Percentiles rank a stretch among this genome's conserved stretches.
These are phyloP conservation scores for Solanum acaule DNA, from an alignment of 257 asterid species.

Conservation along the genomic window DNA sequence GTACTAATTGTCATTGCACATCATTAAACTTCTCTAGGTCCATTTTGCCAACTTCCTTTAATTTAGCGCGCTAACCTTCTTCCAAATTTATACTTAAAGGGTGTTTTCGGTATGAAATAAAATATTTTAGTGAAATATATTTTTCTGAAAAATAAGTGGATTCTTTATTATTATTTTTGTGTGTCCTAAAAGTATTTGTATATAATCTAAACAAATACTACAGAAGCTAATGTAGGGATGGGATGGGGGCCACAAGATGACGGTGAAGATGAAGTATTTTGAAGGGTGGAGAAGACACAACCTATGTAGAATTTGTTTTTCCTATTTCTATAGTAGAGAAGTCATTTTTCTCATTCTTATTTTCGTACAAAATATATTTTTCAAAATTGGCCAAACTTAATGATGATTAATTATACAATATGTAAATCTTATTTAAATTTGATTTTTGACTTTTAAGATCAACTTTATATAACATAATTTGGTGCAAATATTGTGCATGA, in stretches of 20 bases:
- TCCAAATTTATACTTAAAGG: too few species aligned
- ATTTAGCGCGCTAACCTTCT: too few species aligned
- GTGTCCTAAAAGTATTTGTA: too few species aligned
- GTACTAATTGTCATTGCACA: background rate
- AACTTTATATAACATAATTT: background rate
- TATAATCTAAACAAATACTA: too few species aligned
- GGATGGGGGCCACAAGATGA: background rate
- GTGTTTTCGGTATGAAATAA: background rate
- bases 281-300: background rate
- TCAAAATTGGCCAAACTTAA: background rate
- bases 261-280: too few species aligned
- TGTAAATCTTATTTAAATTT: background rate
- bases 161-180: too few species aligned
- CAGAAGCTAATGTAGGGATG: background rate
- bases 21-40: background rate
- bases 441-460: background rate
- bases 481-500: background rate
- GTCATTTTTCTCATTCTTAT: background rate
- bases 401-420: background rate
- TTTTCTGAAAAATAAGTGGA: accelerated
- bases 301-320: background rate
- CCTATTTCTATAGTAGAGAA: background rate
- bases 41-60: background rate
- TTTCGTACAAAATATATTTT: background rate
- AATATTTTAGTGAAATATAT: background rate